These are phyloP conservation scores for Debaryomyces sp. DNA, from an alignment of 1,139 yeast species.

Conservation along the genomic window DNA sequence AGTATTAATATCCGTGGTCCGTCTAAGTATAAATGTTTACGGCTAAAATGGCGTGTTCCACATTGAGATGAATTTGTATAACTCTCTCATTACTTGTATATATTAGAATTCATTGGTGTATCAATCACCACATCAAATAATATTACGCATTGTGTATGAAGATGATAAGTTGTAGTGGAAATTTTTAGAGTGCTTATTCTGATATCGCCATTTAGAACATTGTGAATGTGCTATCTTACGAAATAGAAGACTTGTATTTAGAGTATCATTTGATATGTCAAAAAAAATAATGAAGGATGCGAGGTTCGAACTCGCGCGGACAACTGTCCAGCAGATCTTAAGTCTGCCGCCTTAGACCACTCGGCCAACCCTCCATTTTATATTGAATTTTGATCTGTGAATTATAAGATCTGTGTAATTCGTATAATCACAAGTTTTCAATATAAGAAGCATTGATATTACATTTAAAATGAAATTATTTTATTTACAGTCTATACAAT, in stretches of 20 bases:
- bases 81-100: constrained; percentile 7
- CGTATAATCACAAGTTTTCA: too few relatives aligned
- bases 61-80: background rate
- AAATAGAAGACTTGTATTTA: background rate
- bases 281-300: constrained; percentile 65
- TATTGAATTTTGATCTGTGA: background rate
- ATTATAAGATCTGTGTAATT: too few relatives aligned
- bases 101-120: background rate
- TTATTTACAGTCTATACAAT: constrained; percentile 3
- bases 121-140: background rate
- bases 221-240: background rate
- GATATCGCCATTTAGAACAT: background rate
- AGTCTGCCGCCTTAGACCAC: constrained; percentile 57
- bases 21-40: background rate
- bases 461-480: background rate
- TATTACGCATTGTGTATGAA: constrained; percentile 1
- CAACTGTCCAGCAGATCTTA: constrained; percentile 48
- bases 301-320: constrained; percentile 88
- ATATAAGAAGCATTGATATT: too few relatives aligned
- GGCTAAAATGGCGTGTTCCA: background rate
- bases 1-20: background rate
- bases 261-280: background rate
- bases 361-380: constrained; percentile 53
- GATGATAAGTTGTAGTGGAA: background rate
- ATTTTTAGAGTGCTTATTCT: background rate